Percentiles rank a stretch among this genome's conserved stretches.
Evolutionary conservation across 75 land plant genomes (phyloP).

Genomic region (Selaginella moellendorffii): DNA sequence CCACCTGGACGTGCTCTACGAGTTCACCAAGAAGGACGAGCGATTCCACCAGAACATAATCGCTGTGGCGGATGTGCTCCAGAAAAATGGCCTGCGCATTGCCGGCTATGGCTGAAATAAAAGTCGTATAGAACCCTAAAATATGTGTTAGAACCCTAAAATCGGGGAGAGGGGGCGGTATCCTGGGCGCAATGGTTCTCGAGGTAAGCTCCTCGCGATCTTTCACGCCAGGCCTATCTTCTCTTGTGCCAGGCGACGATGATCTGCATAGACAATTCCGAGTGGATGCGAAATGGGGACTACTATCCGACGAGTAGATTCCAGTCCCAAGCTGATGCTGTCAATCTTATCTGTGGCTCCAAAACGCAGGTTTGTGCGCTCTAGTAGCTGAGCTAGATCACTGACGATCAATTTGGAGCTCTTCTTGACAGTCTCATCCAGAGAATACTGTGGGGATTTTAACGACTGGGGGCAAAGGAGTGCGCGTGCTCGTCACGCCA

Average conservation of each 20-base stretch:
- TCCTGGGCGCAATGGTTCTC: slow-evolving; percentile 11
- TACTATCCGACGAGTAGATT: slow-evolving; percentile 58
- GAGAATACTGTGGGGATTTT: slow-evolving; percentile 84
- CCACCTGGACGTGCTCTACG: background rate
- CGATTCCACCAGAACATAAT: background rate
- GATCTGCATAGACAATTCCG: slow-evolving; percentile 93
- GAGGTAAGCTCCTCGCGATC: slow-evolving; percentile 1
- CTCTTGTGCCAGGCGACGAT: slow-evolving; percentile 38
- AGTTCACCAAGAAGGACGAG: background rate
- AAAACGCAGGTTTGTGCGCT: slow-evolving; percentile 60
- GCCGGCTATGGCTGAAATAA: background rate
- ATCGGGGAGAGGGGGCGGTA: too few relatives aligned
- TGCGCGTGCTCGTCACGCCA: slow-evolving; percentile 76
- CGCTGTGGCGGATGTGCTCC: background rate
- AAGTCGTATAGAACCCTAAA: too few relatives aligned
- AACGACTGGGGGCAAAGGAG: slow-evolving; percentile 85
- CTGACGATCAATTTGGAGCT: background rate
- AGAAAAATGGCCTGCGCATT: background rate
- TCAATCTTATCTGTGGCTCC: slow-evolving; percentile 83
- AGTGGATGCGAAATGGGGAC: slow-evolving; percentile 94
- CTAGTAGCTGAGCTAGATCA: too few relatives aligned
- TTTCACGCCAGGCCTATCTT: background rate
- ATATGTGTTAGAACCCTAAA: background rate
- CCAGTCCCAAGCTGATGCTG: slow-evolving; percentile 86
- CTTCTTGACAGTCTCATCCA: slow-evolving; percentile 48